Evolutionary conservation across 352 stramenopile species (phyloP), one percentile per base, ranked within the genome.

Genomic region (Aphanomyces astaci): DNA sequence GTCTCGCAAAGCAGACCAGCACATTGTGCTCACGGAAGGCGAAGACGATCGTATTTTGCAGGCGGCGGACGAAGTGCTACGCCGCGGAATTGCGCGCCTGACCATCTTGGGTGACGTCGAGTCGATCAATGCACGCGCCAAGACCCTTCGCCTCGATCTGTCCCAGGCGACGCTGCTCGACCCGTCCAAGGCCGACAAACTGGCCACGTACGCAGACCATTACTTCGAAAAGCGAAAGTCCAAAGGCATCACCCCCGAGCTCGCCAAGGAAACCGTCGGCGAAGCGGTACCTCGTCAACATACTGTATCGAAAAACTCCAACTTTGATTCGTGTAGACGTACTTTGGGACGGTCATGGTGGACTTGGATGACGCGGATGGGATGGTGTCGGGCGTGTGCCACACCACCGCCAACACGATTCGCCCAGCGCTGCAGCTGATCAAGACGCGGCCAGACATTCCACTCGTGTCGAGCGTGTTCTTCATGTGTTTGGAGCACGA

Each of bases 371-470:
- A 90, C 53, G 88, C 84, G 0, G 86, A 96, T 66, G 87, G 87
- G 36, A 90, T 96, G 81, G 87, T 96, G 27, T 92, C 81, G 1
- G 87, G 88, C 32, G 88, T 81, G 0, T 88, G 78, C 70, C 86
- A 96, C 75, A 91, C 82, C 10, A 95, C 85, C 2, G 84, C 86
- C 55, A 90, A 94, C 77, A 96, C 88, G n/a, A 89, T 96, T 55
- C 84, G 88, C 9, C 88, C 88, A 17, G 88, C 86, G 48, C 75
- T 95, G 13, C 88, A 96, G 75, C 73, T 96, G 4, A 93, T 96
- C 74, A 96, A 96, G 81, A 93, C 83, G 30, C 63, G 73, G 2
- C 78, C 76, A 0, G 81, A 82, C 49, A 77, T 80, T 24, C 82
- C 80, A 3, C 76, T 93, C 27, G 84, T 94, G 9, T 94, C 84